Base-by-base conservation (phyloP, 2,329 filamentous ascomycete species). In the Chaetomium sp. region DNA sequence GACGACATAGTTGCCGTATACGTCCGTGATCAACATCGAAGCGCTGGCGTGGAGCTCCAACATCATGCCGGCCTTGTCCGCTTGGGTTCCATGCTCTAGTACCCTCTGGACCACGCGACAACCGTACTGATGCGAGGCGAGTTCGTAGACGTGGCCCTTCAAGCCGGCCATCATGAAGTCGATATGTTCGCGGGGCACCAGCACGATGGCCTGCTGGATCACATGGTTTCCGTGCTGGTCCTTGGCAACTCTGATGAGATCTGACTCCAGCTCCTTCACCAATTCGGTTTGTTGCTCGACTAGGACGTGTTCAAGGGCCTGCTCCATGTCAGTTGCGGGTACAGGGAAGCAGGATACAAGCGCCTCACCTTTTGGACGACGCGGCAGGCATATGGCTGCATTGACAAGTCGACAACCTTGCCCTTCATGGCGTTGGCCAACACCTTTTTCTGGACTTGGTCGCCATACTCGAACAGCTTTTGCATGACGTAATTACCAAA, bases 401-500 rank as follows among this genome's bases (percentile, higher is more conserved):
- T 81, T 0, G 93, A 96, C 59, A 99, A 79, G 35, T 88, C 85
- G 54, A 91, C 80, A 13, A 98, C 87, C 73, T 93, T 91, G 7
- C 90, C 90, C 75, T 90, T 91, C 93, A 98, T 97, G 76, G 91
- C 88, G 68, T 88, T 87, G 0, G 92, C 93, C 50, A 99, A 78
- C 2, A 90, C 84, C 76, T 90, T 93, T 81, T 99, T 99, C 79
- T 99, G 95, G 0, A 89, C 85, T 77, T 97, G 93, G 70, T 92
- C 96, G 47, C 95, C 94, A 75, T 98, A 92, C 75, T 98, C 94
- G 68, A 98, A 97, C 74, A 98, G 89, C 76, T 97, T 98, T 74
- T 99, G 95, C 47, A 98, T 93, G 42, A 99, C 95, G 74, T 98
- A 99, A 76, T 99, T 99, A 61, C 95, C 95, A 74, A 97, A 99